Percentiles rank a stretch among this genome's conserved stretches.
These are phyloP conservation scores for Platanthera zijinensis DNA, from an alignment of 106 monocot species.

Conservation along the genomic window DNA sequence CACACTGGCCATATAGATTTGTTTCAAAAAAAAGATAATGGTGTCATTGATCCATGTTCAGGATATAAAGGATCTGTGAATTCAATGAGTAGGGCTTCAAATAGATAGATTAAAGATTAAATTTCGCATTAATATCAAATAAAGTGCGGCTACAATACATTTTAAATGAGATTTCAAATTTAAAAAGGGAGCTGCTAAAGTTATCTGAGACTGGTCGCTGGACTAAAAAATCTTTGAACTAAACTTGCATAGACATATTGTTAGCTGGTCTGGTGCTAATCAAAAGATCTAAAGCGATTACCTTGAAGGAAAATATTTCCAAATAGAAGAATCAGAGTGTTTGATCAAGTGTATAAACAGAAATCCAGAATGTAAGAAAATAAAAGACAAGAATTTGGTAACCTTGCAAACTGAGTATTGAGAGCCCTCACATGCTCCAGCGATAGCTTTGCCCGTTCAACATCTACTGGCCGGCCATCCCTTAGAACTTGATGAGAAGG, in stretches of 20 bases:
- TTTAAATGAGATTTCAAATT: not conserved
- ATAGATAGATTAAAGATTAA: not conserved
- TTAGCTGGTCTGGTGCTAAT: not conserved
- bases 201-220: not conserved
- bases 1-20: too few species aligned
- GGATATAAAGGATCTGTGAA: too few species aligned
- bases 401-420: conserved; percentile 91
- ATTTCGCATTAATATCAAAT: not conserved
- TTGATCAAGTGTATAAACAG: not conserved
- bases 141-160: not conserved
- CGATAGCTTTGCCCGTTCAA: conserved; percentile 45
- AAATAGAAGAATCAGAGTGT: not conserved
- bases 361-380: not conserved
- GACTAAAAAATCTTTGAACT: not conserved
- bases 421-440: conserved; percentile 79
- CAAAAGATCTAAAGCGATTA: not conserved
- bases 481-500: conserved; percentile 39
- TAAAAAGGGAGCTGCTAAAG: not conserved
- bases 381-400: not conserved
- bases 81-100: not conserved
- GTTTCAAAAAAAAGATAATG: too few species aligned
- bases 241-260: not conserved
- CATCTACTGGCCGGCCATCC: conserved; percentile 39
- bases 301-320: not conserved
- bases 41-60: too few species aligned